Base-by-base conservation (phyloP, 306 rosid genomes). In the cucumber (Cucumis sativus) region DNA sequence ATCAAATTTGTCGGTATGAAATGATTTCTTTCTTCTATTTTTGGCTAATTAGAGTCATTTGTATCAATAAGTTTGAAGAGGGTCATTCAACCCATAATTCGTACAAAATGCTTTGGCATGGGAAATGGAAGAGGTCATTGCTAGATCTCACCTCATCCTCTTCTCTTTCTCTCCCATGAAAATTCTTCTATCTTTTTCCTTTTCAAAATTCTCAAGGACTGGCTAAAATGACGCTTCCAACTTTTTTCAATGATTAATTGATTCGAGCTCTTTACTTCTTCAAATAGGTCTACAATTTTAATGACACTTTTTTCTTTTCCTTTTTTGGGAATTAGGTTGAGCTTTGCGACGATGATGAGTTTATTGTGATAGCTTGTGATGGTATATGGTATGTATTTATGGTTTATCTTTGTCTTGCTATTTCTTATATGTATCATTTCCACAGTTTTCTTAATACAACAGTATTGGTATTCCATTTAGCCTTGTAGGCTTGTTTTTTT, bases 321-420 rank as follows among this genome's bases (percentile, higher is more conserved):
- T 35, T 15, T 6, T 60, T 77, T 43, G 16, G 5, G 20, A n/a
- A 62, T 49, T 70, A 95, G 99, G 93, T 95, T 68, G 97, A 95
- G 83, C 97, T 92, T 78, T 90, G 90, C 79, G 96, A 95, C 8
- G 97, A 92, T 41, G 98, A 92, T 59, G 97, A 94, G 77, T 94
- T 94, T 83, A 43, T 88, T 8, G 92, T 88, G 82, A 79, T 88
- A 52, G 92, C 92, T 21, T 88, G 98, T 84, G 98, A 95, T 86
- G 98, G 98, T 45, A 87, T 95, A 84, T 95, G 98, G 98, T 95
- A 89, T 80, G 88, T 51, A 45, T 86, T 80, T 56, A 70, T 80
- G 21, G 47, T n/a, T 37, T 13, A 7, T 10, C 20, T 73, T 61
- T 57, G 73, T 39, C 79, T 82, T 45, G 49, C 25, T 59, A 17